phyloP scores from a whole-genome alignment of 176 grass and related monocot species.

The Bonia amplexicaulis region DNA sequence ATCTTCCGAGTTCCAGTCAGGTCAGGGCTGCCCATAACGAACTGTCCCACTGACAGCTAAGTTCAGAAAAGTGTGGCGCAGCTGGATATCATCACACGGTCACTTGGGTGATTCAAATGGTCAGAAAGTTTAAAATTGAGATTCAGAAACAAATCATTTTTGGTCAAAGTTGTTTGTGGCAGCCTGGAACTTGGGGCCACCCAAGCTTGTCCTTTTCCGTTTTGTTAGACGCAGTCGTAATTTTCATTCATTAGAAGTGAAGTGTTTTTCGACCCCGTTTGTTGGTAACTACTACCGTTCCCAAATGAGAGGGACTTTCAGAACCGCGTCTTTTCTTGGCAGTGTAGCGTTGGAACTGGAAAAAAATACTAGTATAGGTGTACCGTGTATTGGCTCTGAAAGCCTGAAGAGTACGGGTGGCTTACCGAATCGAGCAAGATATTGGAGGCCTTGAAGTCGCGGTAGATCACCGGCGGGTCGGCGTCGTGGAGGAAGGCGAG shows the following conservation, averaged over 20 bases:
- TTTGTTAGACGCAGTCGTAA: neutral
- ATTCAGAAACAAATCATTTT: neutral
- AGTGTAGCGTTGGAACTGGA: neutral
- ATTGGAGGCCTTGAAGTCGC: conserved; percentile 78
- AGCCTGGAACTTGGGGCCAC: neutral
- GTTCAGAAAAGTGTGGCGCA: conserved; percentile 30
- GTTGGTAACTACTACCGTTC: neutral
- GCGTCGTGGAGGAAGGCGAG: conserved; percentile 64
- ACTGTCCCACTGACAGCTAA: neutral
- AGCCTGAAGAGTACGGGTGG: neutral
- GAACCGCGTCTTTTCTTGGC: neutral
- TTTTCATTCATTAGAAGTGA: neutral
- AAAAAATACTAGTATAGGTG: neutral
- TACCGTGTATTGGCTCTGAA: neutral
- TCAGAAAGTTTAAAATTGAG: conserved; percentile 11
- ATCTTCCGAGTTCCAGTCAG: conserved; percentile 14
- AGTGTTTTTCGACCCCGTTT: neutral
- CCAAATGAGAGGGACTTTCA: conserved; percentile 20
- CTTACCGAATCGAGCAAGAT: conserved; percentile 67
- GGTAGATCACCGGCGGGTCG: conserved; percentile 59
- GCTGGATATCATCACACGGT: neutral
- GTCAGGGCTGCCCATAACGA: neutral
- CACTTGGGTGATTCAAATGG: conserved; percentile 8
- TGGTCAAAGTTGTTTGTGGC: neutral
- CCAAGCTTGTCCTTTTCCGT: neutral